phyloP scores from a whole-genome alignment of 202 grass and related monocot genomes.

The Zoysia matrella region DNA sequence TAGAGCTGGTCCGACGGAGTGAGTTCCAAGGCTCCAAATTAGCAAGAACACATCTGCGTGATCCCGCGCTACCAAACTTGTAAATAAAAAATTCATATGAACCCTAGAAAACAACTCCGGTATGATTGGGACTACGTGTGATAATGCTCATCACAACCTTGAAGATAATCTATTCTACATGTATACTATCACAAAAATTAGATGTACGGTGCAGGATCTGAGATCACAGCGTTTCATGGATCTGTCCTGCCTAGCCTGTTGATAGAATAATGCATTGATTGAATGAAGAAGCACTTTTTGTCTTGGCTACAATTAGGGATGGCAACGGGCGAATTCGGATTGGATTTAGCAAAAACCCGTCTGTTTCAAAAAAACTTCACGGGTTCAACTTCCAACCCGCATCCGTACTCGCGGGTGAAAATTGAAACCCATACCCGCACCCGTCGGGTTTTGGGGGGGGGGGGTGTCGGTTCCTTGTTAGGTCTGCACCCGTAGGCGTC shows the following conservation, averaged over 20 bases:
- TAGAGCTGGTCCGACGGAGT: not conserved
- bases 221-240: constrained; percentile 13
- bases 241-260: not conserved
- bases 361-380: too few relatives aligned
- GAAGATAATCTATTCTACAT: constrained; percentile 31
- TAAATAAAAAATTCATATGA: not conserved
- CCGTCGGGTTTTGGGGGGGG: too few relatives aligned
- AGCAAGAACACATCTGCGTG: not conserved
- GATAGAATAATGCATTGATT: constrained; percentile 18
- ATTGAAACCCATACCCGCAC: too few relatives aligned
- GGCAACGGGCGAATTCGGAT: too few relatives aligned
- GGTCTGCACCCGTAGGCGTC: too few relatives aligned
- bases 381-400: too few relatives aligned
- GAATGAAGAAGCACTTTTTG: not conserved
- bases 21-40: not conserved
- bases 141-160: constrained; percentile 42
- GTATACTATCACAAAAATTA: not conserved
- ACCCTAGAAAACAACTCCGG: not conserved
- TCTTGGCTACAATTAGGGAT: not conserved
- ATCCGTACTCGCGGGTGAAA: too few relatives aligned
- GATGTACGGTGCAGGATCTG: not conserved
- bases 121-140: constrained; percentile 38
- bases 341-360: too few relatives aligned
- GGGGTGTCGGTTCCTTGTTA: too few relatives aligned
- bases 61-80: not conserved